Conservation (phyloP, 768 basidiomycete genomes). For the Leccinum subgranulosum region DNA sequence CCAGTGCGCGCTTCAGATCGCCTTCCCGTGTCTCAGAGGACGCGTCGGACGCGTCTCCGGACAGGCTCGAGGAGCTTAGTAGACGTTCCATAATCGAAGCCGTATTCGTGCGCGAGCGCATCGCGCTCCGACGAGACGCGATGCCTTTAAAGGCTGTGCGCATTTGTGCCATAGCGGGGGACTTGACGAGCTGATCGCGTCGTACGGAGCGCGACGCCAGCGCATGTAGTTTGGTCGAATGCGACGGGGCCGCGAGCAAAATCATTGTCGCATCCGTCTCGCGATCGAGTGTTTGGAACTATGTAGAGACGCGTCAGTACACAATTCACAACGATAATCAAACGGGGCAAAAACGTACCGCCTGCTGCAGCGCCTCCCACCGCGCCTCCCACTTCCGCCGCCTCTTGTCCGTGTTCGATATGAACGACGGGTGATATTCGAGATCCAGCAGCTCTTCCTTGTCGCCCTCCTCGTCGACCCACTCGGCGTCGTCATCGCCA, state of each 20-base stretch:
- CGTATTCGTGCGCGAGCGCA: slow-evolving; percentile 41
- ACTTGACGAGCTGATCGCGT: slow-evolving; percentile 48
- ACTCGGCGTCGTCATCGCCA: slow-evolving; percentile 47
- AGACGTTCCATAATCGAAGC: slow-evolving; percentile 48
- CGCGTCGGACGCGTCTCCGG: slow-evolving; percentile 55
- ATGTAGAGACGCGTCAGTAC: slow-evolving; percentile 3
- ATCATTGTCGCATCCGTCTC: slow-evolving; percentile 80
- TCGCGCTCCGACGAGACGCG: slow-evolving; percentile 51
- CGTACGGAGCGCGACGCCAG: slow-evolving; percentile 69
- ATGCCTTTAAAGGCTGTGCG: slow-evolving; percentile 58
- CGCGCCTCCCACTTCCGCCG: slow-evolving; percentile 69
- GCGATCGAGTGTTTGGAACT: slow-evolving; percentile 78
- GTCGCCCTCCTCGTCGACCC: slow-evolving; percentile 72
- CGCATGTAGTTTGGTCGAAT: slow-evolving; percentile 61
- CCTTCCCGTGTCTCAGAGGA: slow-evolving; percentile 50
- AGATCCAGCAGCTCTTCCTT: slow-evolving; percentile 70
- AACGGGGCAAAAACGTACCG: slow-evolving; percentile 40
- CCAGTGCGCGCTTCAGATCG: slow-evolving; percentile 66
- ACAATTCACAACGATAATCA: neutral
- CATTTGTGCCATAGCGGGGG: slow-evolving; percentile 49
- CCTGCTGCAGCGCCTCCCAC: slow-evolving; percentile 73
- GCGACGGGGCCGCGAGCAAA: slow-evolving; percentile 71
- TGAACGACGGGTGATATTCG: slow-evolving; percentile 72
- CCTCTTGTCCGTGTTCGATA: slow-evolving; percentile 64
- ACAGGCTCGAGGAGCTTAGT: slow-evolving; percentile 37